Evolutionary conservation across 345 rosid species (phyloP).

Genomic region (Erysimum cheiranthoides): DNA sequence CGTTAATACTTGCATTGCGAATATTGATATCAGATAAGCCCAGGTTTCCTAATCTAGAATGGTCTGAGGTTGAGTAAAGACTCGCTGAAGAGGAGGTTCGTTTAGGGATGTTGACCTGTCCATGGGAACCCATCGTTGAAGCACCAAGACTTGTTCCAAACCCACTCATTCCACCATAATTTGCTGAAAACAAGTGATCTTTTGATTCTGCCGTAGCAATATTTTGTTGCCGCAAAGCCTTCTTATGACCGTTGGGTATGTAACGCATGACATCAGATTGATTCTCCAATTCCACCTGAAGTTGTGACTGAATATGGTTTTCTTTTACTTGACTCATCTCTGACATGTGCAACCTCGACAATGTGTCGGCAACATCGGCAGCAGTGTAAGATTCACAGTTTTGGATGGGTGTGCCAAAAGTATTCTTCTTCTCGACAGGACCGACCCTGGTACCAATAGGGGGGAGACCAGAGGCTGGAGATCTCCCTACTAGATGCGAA

Average conservation of each 20-base stretch:
- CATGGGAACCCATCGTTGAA: slow-evolving; percentile 53
- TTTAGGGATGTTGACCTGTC: slow-evolving; percentile 64
- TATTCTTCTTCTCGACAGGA: slow-evolving; percentile 58
- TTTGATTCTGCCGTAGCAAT: slow-evolving; percentile 52
- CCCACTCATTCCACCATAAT: slow-evolving; percentile 56
- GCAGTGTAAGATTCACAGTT: slow-evolving; percentile 56
- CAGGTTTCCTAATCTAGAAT: slow-evolving; percentile 56
- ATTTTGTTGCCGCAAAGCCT: slow-evolving; percentile 57
- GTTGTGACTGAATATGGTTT: slow-evolving; percentile 51
- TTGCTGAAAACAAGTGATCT: slow-evolving; percentile 54
- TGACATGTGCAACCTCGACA: slow-evolving; percentile 64
- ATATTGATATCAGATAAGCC: slow-evolving; percentile 55
- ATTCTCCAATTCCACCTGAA: slow-evolving; percentile 51
- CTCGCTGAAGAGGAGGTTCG: slow-evolving; percentile 70
- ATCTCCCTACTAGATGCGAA: slow-evolving; percentile 59
- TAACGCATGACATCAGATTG: slow-evolving; percentile 55
- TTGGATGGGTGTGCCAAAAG: slow-evolving; percentile 51
- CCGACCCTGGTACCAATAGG: slow-evolving; percentile 67
- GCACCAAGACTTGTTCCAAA: slow-evolving; percentile 55
- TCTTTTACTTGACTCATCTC: slow-evolving; percentile 55
- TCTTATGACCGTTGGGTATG: slow-evolving; percentile 60
- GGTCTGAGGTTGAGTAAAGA: slow-evolving; percentile 59
- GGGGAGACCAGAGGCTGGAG: slow-evolving; percentile 64
- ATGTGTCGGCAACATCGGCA: slow-evolving; percentile 64
- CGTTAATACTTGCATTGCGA: slow-evolving; percentile 52